Evolutionary conservation across 2,329 filamentous ascomycete species (phyloP), one percentile per base, ranked within the genome.

Genomic region (Elsinoe arachidis): DNA sequence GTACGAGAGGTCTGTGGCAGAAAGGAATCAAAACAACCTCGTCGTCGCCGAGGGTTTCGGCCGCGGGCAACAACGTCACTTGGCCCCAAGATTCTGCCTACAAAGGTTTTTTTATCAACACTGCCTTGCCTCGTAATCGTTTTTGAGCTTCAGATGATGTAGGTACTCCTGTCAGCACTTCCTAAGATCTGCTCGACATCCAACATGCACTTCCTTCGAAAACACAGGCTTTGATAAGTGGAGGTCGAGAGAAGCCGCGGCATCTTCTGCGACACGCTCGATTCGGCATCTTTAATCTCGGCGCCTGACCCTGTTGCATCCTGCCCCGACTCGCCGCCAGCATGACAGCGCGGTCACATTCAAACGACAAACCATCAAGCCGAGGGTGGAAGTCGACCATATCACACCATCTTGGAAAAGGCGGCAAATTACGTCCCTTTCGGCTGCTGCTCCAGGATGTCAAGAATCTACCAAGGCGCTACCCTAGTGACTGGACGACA

Each of bases 401-500:
- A 5, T 15, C 49, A 37, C 17, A 53, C 19, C 19, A 39, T n/a
- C 21, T 53, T 53, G 33, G 33, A 11, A 53, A 53, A 53, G 49
- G 49, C 33, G 54, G 54, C 26, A 46, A 19, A 17, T 19, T 71
- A 9, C 60, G 63, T 59, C 69, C 69, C 9, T 69, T 68, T 52
- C 64, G 69, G 37, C 62, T 72, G 12, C 62, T 72, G 7, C 53
- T 57, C 14, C 63, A 69, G 58, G 69, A 72, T 56, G 54, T 63
- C 59, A 53, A 44, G 15, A 69, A 70, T 58, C 58, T 68, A 21
- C 51, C 62, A 2, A 57, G 56, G 26, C 62, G 69, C n/a, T 71
- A 68, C 44, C 57, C 62, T 2, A 67, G 66, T 23, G 69, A 71
- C 58, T 71, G 69, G 68, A 66, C 60, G 5, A 60, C 78, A 19